These are phyloP conservation scores for Ophiocordyceps camponoti-leonardi DNA, from an alignment of 2,329 filamentous ascomycete genomes.

Conservation along the genomic window DNA sequence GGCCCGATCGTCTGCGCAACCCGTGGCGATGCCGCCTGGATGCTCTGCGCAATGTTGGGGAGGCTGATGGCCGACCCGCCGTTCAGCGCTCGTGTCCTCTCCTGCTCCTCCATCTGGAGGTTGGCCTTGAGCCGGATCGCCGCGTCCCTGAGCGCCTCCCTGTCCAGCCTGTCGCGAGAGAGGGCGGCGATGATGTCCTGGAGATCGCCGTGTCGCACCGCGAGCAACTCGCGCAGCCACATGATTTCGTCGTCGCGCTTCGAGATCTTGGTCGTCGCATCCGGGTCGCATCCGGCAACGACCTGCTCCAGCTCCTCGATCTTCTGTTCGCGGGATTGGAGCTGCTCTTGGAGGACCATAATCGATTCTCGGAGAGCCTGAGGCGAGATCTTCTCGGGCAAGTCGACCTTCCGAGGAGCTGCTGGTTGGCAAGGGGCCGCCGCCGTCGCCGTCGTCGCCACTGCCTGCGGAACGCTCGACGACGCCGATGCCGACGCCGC, in stretches of 20 bases:
- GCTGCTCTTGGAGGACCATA: conserved; percentile 86
- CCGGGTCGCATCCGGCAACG: conserved; percentile 51
- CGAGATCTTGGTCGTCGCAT: conserved; percentile 66
- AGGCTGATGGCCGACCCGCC: conserved; percentile 49
- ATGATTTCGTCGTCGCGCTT: conserved; percentile 88
- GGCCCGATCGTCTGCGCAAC: conserved; percentile 68
- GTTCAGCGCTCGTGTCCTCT: conserved; percentile 70
- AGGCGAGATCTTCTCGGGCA: conserved; percentile 77
- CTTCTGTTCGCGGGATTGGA: conserved; percentile 79
- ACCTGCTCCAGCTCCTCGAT: conserved; percentile 76
- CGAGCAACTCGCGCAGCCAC: conserved; percentile 87
- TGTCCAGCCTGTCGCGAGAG: conserved; percentile 58
- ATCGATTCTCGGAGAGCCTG: conserved; percentile 93
- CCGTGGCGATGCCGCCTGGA: conserved; percentile 64
- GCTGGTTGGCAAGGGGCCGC: conserved; percentile 7
- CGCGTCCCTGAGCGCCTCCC: conserved; percentile 67
- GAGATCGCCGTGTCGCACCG: conserved; percentile 77
- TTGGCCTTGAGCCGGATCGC: conserved; percentile 88
- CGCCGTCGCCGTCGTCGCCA: conserved; percentile 7
- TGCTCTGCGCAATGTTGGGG: conserved; percentile 60
- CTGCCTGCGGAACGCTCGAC: conserved; percentile 14
- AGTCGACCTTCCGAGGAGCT: conserved; percentile 22
- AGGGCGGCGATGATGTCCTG: conserved; percentile 79
- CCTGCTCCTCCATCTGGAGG: conserved; percentile 94
- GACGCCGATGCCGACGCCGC: too few relatives aligned